Evolutionary conservation across 1,284 basidiomycete species (phyloP).

Genomic region (Apiotrichum brassicae): DNA sequence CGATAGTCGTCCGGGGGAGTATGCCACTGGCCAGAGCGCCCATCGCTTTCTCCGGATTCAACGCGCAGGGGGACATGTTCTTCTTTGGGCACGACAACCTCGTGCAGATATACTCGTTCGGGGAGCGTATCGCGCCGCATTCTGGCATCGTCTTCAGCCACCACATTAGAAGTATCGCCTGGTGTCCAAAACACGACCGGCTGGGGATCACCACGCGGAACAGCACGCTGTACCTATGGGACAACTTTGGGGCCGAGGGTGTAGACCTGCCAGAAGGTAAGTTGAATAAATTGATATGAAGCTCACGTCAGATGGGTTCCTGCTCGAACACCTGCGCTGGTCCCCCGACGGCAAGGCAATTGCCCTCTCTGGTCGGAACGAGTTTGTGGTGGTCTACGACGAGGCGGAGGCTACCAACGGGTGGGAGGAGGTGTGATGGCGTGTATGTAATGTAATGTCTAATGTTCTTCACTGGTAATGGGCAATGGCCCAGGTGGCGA

Average conservation of each 20-base stretch:
- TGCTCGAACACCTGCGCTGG: too few species aligned
- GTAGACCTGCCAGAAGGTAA: slow-evolving; percentile 33
- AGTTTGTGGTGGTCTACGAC: too few species aligned
- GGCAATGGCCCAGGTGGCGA: too few species aligned
- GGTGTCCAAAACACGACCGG: slow-evolving; percentile 21
- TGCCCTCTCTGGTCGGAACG: too few species aligned
- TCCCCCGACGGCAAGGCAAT: too few species aligned
- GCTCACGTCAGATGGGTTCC: too few species aligned
- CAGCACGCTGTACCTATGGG: slow-evolving; percentile 34
- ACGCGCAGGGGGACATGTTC: slow-evolving; percentile 62
- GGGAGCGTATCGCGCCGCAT: slow-evolving; percentile 20
- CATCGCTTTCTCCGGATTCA: slow-evolving; percentile 62
- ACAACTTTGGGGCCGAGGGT: slow-evolving; percentile 33
- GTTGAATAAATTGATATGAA: too few species aligned
- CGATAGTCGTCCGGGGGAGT: background rate
- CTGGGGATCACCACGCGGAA: slow-evolving; percentile 19
- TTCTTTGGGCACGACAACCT: slow-evolving; percentile 47
- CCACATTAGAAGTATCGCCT: slow-evolving; percentile 18
- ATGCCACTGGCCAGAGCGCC: background rate
- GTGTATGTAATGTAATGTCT: too few species aligned
- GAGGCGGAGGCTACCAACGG: too few species aligned
- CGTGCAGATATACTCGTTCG: slow-evolving; percentile 35
- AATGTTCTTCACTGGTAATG: too few species aligned
- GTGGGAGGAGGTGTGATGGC: too few species aligned
- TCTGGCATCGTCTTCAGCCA: slow-evolving; percentile 25